Base-by-base conservation (phyloP, 257 asterid genomes). In the Solanum tacnaense region DNA sequence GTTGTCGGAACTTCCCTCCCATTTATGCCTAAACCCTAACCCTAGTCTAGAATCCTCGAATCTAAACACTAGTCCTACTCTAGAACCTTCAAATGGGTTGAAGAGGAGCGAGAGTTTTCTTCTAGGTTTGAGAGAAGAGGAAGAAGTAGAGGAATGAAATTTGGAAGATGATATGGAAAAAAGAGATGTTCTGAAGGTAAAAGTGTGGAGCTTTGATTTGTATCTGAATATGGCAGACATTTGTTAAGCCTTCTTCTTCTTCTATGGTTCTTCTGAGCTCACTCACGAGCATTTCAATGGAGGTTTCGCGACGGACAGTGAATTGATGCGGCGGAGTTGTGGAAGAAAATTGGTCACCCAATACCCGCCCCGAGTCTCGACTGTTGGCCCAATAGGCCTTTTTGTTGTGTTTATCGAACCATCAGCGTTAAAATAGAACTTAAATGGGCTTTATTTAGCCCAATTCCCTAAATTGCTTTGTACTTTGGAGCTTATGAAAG, bases 1-100 rank as follows among this genome's bases (percentile, higher is more conserved):
- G 32, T 88, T 93, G 85, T 91, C 98, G 35, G 94, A 94, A 89
- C 94, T 93, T 41, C 96, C 96, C 36, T 95, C 94, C 96, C 96
- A 94, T 90, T 94, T 96, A 84, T 91, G 90, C 84, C 98, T 94
- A 89, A 88, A 88, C 86, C 94, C 94, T 87, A 93, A 86, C 87
- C 93, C 91, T 31, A 73, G 31, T 3, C 70, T 46, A 70, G 83
- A 75, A 12, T 10, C 15, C 4, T 49, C 36, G 35, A 71, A 81
- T 29, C 13, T 92, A 68, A 93, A 90, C 88, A 92, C 94, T 81
- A 92, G 68, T 81, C 92, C 87, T 31, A 34, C 18, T 4, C 34
- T 70, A 29, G 34, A 56, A 44, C 34, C 44, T 29, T 72, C 27
- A 36, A 85, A 38, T 5, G 83, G 31, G 56, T 75, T 75, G 83